Conservation (phyloP, 2,329 filamentous ascomycete genomes). For the Coniochaeta prunicola region DNA sequence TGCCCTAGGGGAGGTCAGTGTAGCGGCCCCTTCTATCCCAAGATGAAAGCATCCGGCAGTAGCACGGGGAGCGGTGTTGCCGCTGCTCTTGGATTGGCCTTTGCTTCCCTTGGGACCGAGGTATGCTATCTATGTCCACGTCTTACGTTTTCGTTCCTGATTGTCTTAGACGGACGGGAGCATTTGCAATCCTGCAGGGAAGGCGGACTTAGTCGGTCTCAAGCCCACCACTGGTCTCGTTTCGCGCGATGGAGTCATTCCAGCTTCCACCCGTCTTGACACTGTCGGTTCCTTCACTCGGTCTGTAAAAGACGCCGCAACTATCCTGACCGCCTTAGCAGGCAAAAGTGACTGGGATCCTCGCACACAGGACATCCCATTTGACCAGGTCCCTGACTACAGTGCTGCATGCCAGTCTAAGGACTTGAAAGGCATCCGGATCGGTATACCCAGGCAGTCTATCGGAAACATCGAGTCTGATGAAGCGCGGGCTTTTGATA, state of each 20-base stretch:
- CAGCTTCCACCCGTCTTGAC: constrained; percentile 58
- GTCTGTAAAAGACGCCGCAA: constrained; percentile 58
- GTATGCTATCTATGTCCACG: not conserved
- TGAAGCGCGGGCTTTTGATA: not conserved
- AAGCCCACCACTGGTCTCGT: constrained; percentile 62
- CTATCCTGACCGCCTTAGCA: constrained; percentile 55
- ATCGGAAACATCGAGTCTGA: not conserved
- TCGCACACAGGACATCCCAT: constrained; percentile 55
- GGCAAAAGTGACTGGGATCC: constrained; percentile 54
- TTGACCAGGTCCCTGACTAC: constrained; percentile 48
- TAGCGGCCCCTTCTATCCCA: not conserved
- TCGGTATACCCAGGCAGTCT: not conserved
- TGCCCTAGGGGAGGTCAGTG: not conserved
- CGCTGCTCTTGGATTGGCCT: not conserved
- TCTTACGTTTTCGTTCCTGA: not conserved
- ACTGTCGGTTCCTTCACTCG: constrained; percentile 58
- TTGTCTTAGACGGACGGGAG: not conserved
- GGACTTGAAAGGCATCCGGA: not conserved
- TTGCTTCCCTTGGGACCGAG: not conserved
- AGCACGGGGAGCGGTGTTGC: not conserved
- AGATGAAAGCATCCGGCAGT: not conserved
- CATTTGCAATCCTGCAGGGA: not conserved
- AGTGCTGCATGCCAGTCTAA: not conserved
- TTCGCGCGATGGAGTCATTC: constrained; percentile 55
- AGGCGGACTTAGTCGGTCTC: constrained; percentile 54